Conservation (phyloP, 2,329 filamentous ascomycete genomes). For the Alternaria gaisen region DNA sequence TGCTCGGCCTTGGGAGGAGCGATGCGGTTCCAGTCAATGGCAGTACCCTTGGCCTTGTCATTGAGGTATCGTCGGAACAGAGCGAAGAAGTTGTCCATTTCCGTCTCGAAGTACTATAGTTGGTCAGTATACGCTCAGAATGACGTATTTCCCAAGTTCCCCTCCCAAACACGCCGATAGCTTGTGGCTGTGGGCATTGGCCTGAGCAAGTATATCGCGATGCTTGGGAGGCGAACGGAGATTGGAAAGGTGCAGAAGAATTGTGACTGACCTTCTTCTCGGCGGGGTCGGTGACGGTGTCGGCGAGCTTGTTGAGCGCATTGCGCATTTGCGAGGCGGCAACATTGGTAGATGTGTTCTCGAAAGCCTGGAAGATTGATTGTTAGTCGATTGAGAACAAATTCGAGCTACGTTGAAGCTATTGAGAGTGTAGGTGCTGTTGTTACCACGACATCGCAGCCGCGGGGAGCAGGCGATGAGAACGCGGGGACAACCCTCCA, state of each 20-base stretch:
- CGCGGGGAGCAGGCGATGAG: not conserved
- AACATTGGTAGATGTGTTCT: constrained; percentile 98
- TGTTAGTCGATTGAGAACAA: constrained; percentile 15
- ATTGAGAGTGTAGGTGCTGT: not conserved
- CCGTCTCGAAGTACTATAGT: constrained; percentile 86
- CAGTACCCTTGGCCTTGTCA: constrained; percentile 98
- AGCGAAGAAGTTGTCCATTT: constrained; percentile 99
- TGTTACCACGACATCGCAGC: not conserved
- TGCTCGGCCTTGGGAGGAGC: constrained; percentile 90
- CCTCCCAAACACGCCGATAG: constrained; percentile 6
- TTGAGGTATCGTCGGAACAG: constrained; percentile 98
- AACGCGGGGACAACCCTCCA: constrained; percentile 2
- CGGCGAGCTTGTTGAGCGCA: constrained; percentile 88
- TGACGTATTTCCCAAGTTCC: constrained; percentile 18
- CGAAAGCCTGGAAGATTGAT: constrained; percentile 77
- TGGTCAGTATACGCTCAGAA: constrained; percentile 27
- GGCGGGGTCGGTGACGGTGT: constrained; percentile 82
- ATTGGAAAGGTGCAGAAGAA: constrained; percentile 3
- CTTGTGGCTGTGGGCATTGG: constrained; percentile 3
- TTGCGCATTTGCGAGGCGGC: constrained; percentile 99
- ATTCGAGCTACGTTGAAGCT: not conserved
- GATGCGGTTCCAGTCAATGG: constrained; percentile 96
- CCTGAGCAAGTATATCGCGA: constrained; percentile 3
- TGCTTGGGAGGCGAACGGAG: not conserved
- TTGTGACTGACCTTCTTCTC: constrained; percentile 76